Evolutionary conservation across 805 yeast genomes (phyloP).

Genomic region (Debaryomyces tyrocola): DNA sequence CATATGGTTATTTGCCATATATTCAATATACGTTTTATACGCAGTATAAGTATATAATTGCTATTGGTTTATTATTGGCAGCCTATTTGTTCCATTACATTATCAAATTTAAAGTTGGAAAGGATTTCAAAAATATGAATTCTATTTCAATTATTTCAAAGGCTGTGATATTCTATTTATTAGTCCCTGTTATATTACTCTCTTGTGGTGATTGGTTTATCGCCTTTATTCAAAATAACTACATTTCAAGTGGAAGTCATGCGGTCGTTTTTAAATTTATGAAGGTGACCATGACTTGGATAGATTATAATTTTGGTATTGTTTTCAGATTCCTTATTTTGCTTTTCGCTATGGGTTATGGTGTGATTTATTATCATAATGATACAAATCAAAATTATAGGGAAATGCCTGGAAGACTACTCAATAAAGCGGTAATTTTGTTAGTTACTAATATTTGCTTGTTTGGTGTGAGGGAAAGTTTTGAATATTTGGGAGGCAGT

Average conservation of each 20-base stretch:
- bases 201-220: constrained; percentile 1
- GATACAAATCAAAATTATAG: constrained; percentile 22
- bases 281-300: constrained; percentile 3
- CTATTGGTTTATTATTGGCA: constrained; percentile 16
- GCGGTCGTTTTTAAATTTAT: constrained; percentile 2
- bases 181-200: constrained; percentile 18
- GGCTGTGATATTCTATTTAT: constrained; percentile 23
- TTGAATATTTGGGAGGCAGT: background rate
- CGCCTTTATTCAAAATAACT: constrained; percentile 12
- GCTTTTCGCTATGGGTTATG: constrained; percentile 36
- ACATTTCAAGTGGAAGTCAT: constrained; percentile 3
- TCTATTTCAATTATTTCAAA: constrained; percentile 28
- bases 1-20: constrained; percentile 26
- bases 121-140: constrained; percentile 25
- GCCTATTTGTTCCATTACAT: constrained; percentile 25
- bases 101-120: constrained; percentile 23
- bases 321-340: constrained; percentile 15
- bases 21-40: constrained; percentile 15
- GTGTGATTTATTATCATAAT: constrained; percentile 28
- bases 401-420: constrained; percentile 16
- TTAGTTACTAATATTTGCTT: constrained; percentile 1
- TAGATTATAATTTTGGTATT: constrained; percentile 4
- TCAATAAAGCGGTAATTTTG: constrained; percentile 7
- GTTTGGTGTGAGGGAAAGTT: background rate
- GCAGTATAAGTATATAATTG: constrained; percentile 11